A percentile compares a stretch with the other conserved stretches of the same genome.
These are phyloP conservation scores for grape (Vitis vinifera) DNA, from an alignment of 164 flowering plant species.

Conservation along the genomic window ASM3070453v1 NC_081822.1:29051001-29051500, in stretches of 20 bases:
- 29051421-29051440: too few relatives aligned
- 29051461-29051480: too few relatives aligned
- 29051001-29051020: not conserved
- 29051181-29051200: slow-evolving; percentile 87
- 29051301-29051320: too few relatives aligned
- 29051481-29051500: too few relatives aligned
- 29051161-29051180: slow-evolving; percentile 87
- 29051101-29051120: slow-evolving; percentile 3
- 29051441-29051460: too few relatives aligned
- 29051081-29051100: slow-evolving; percentile 8
- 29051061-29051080: slow-evolving; percentile 94
- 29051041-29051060: slow-evolving; percentile 79
- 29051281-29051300: slow-evolving; percentile 10
- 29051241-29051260: slow-evolving; percentile 59
- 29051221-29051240: slow-evolving; percentile 89
- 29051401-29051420: slow-evolving; percentile 37
- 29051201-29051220: slow-evolving; percentile 81
- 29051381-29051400: slow-evolving; percentile 89
- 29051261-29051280: slow-evolving; percentile 13
- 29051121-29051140: not conserved
- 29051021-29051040: not conserved
- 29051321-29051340: not conserved
- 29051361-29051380: slow-evolving; percentile 70
- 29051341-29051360: slow-evolving; percentile 35
- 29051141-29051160: slow-evolving; percentile 6